These are phyloP conservation scores for Pelargonium cotyledonis DNA, from an alignment of 441 rosid species.

Conservation along the genomic window DNA sequence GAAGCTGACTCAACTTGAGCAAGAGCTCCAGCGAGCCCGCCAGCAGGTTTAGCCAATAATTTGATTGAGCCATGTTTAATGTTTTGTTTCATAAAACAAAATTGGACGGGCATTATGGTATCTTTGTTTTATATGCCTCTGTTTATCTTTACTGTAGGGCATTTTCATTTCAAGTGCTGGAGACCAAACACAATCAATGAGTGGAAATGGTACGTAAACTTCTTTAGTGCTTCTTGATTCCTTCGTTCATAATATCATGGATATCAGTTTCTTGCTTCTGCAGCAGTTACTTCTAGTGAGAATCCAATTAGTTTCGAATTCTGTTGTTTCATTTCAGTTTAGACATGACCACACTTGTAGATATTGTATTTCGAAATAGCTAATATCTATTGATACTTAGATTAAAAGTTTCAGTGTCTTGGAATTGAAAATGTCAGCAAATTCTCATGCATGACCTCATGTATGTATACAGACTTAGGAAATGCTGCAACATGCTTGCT, in stretches of 20 bases:
- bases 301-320: not conserved
- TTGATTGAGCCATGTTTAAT: constrained; percentile 9
- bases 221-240: not conserved
- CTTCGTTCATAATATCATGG: not conserved
- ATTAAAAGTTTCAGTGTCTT: not conserved
- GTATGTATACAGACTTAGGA: not conserved
- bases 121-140: constrained; percentile 4
- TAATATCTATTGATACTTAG: not conserved
- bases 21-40: constrained; percentile 85
- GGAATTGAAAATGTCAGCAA: not conserved
- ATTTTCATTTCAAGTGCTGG: constrained; percentile 80
- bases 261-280: not conserved
- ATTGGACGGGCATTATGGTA: constrained; percentile 3
- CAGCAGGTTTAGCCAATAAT: constrained; percentile 51
- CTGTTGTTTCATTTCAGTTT: not conserved
- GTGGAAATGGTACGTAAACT: constrained; percentile 62
- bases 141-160: constrained; percentile 39
- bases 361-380: not conserved
- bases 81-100: not conserved
- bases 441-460: not conserved
- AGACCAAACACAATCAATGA: constrained; percentile 73
- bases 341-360: not conserved
- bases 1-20: constrained; percentile 76
- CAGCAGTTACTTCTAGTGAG: not conserved
- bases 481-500: not conserved